Conservation (phyloP, 1,139 yeast species). For the Debaryomycetaceae sp. region DNA sequence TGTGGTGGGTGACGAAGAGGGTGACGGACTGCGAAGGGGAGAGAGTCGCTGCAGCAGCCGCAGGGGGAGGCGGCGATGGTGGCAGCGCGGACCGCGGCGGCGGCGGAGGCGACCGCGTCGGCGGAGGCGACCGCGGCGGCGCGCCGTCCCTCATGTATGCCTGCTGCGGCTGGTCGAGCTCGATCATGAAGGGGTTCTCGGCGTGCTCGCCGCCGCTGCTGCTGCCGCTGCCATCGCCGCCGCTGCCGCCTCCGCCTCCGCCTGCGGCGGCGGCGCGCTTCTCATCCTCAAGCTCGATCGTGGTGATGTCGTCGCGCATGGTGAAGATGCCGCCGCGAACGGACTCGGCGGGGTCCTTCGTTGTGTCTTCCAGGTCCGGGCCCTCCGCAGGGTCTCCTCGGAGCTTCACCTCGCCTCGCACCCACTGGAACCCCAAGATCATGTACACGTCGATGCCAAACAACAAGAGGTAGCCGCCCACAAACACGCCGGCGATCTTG, state of each 20-base stretch:
- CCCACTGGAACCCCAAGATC: constrained; percentile 27
- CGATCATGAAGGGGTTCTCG: constrained; percentile 18
- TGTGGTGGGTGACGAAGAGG: constrained; percentile 37
- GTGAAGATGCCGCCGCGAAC: constrained; percentile 17
- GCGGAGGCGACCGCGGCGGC: not conserved
- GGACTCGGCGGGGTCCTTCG: constrained; percentile 14
- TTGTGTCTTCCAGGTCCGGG: constrained; percentile 19
- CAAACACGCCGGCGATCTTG: constrained; percentile 70
- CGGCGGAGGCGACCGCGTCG: constrained; percentile 2
- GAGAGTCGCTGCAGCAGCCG: constrained; percentile 6
- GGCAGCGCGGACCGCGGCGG: not conserved
- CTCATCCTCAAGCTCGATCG: constrained; percentile 22
- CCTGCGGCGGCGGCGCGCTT: constrained; percentile 3
- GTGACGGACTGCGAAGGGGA: constrained; percentile 24
- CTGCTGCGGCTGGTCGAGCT: constrained; percentile 4
- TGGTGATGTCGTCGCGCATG: constrained; percentile 36
- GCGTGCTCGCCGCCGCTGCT: constrained; percentile 5
- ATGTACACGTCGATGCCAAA: constrained; percentile 41
- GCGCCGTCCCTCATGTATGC: constrained; percentile 6
- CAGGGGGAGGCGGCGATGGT: not conserved
- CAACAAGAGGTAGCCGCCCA: constrained; percentile 55
- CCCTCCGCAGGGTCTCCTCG: constrained; percentile 1
- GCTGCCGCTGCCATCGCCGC: constrained; percentile 1
- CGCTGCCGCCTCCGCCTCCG: constrained; percentile 1
- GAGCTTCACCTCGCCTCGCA: constrained; percentile 18